Base-by-base conservation (phyloP, 2,329 filamentous ascomycete species). In the Fusarium sp. region DNA sequence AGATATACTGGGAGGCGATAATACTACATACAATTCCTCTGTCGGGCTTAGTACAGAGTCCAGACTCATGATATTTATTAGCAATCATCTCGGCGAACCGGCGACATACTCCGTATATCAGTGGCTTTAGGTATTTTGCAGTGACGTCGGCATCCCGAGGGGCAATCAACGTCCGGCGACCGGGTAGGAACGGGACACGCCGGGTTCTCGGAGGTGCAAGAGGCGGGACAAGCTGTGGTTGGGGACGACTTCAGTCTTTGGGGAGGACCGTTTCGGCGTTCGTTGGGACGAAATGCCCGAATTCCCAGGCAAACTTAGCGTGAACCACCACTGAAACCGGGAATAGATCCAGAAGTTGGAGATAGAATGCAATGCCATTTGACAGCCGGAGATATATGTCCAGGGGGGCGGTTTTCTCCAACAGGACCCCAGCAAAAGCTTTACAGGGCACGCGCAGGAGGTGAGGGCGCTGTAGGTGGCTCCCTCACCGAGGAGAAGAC, bases 121-220 rank as follows among this genome's bases (percentile, higher is more conserved):
- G 48, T 64, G 46, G 52, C 49, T 65, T 42, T 66, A 23, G 23
- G 23, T 23, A 35, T 42, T 44, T 66, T 63, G 49, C 32, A 41
- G 70, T 76, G 73, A 76, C 70, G 67, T 75, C 60, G 64, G 59
- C 58, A 68, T 33, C 35, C 42, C 26, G 44, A 61, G 48, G 52
- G 69, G 64, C 52, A 69, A 73, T 74, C 44, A 17, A 68, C 27
- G 41, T 66, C 62, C 53, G 67, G 65, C 53, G 50, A 53, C 50
- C 74, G 74, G 74, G 68, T 76, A 76, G 59, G 62, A 61, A 67
- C 74, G 74, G 74, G 74, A 67, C 67, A 63, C 50, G 60, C 58
- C 73, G 70, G 73, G 57, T 63, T 38, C 52, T 67, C 64, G 60
- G 54, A 44, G 61, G 41, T 33, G 30, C 27, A 64, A 23, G 33